Conservation (phyloP, 2,329 filamentous ascomycete genomes). For the Colletotrichum musae region DNA sequence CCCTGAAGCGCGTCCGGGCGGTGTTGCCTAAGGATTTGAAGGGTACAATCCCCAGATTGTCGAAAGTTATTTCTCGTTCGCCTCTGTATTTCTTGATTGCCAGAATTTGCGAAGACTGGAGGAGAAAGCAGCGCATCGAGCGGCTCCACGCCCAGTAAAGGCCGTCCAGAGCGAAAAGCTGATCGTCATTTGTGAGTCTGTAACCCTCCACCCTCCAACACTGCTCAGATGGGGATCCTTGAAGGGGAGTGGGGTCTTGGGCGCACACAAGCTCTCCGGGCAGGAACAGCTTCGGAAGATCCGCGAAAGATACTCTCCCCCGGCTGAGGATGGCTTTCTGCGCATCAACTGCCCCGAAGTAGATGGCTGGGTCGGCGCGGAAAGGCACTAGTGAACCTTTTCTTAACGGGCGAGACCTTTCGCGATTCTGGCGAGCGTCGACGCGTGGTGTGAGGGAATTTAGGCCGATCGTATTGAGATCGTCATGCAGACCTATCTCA, state of each 20-base stretch:
- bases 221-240: neutral
- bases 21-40: neutral
- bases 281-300: neutral
- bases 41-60: neutral
- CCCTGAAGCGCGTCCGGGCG: neutral
- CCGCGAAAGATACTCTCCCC: neutral
- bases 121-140: neutral
- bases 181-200: fast-evolving
- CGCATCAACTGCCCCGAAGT: neutral
- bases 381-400: too few species aligned
- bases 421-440: too few species aligned
- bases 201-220: neutral
- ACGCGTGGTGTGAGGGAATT: too few species aligned
- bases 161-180: neutral
- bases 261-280: neutral
- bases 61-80: neutral
- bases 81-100: too few species aligned
- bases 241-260: neutral
- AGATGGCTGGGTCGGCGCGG: neutral
- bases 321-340: neutral
- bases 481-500: too few species aligned
- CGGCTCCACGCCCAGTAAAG: neutral
- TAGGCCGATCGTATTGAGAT: too few species aligned
- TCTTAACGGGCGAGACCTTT: too few species aligned
- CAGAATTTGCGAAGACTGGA: too few species aligned